Base-by-base conservation (phyloP, 2,329 filamentous ascomycete species). In the Clarireedia homoeocarpa region DNA sequence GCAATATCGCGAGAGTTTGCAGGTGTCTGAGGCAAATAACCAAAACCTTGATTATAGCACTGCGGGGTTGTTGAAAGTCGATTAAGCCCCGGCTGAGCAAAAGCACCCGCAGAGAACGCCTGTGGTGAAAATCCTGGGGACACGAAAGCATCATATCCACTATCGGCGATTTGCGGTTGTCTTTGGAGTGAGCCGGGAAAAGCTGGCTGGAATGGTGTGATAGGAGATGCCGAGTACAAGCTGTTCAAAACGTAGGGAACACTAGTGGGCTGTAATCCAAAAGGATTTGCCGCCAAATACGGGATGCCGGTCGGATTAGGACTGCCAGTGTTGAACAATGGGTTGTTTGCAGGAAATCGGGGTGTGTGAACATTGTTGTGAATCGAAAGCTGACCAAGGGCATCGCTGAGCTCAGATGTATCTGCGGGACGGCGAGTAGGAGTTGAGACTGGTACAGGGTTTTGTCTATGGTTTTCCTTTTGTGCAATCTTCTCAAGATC, bases 381-480 rank as follows among this genome's bases (percentile, higher is more conserved):
- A 6, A 58, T 26, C 9, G 56, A 56, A 46, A 58, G 56, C 20
- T 42, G 27, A 24, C 53, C 34, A 34, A 58, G 40, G 3, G 30
- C 46, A 48, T 60, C 51, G 27, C 15, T 42, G 23, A 61, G 34
- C 5, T 54, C 51, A 14, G 50, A 34, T 15, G 40, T 42, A 1
- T 51, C 51, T 9, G 30, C 50, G 10, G 54, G 30, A 24, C 57
- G 44, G 14, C 59, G 57, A 40, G 59, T 61, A 12, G 59, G 59
- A 3, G 59, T 61, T 5, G 36, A 36, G 24, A 23, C 45, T 14
- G 27, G 26, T 10, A 34, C 50, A n/a, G 17, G 14, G n/a, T 39
- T 56, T 23, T 53, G 49, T 17, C 53, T 17, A 9, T 26, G 42
- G 14, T 9, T 38, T 5, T 39, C 46, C 15, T 42, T 6, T 14